Evolutionary conservation across 768 basidiomycete genomes (phyloP).

Genomic region (Russula olivacea): DNA sequence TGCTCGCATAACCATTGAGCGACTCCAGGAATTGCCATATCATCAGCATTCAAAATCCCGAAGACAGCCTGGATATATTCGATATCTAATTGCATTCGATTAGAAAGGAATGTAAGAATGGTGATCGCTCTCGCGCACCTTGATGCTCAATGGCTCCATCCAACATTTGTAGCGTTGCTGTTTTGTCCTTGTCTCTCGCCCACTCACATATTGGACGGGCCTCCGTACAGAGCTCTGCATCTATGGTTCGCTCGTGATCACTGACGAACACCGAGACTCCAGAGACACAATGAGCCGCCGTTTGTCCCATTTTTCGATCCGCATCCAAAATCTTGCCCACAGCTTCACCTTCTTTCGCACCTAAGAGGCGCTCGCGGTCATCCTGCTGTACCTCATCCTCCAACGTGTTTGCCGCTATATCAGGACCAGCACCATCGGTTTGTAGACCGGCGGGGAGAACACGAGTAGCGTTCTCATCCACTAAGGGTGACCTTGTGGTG

Average conservation of each 20-base stretch:
- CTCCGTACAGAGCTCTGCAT: background rate
- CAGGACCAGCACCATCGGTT: constrained; percentile 8
- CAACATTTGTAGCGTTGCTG: constrained; percentile 9
- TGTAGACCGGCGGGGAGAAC: constrained; percentile 6
- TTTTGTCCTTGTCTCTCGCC: constrained; percentile 2
- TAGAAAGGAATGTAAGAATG: background rate
- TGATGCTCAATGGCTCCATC: constrained; percentile 11
- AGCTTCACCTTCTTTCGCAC: constrained; percentile 29
- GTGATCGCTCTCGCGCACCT: constrained; percentile 3
- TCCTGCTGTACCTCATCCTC: constrained; percentile 25
- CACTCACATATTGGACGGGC: background rate
- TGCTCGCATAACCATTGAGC: constrained; percentile 40
- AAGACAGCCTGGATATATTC: constrained; percentile 38
- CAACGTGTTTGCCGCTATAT: constrained; percentile 9
- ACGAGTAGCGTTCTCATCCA: constrained; percentile 15
- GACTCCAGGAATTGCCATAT: constrained; percentile 31
- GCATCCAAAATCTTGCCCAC: constrained; percentile 31
- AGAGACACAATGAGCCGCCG: background rate
- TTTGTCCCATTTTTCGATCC: constrained; percentile 22
- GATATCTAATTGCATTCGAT: constrained; percentile 34
- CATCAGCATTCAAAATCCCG: constrained; percentile 35
- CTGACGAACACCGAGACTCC: constrained; percentile 6
- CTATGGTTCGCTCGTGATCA: background rate
- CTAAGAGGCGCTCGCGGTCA: constrained; percentile 31
- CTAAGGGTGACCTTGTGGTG: constrained; percentile 5